A percentile compares a stretch with the other conserved stretches of the same genome.
phyloP scores from a whole-genome alignment of 106 monocot genomes.

The Agapanthus africanus region DNA sequence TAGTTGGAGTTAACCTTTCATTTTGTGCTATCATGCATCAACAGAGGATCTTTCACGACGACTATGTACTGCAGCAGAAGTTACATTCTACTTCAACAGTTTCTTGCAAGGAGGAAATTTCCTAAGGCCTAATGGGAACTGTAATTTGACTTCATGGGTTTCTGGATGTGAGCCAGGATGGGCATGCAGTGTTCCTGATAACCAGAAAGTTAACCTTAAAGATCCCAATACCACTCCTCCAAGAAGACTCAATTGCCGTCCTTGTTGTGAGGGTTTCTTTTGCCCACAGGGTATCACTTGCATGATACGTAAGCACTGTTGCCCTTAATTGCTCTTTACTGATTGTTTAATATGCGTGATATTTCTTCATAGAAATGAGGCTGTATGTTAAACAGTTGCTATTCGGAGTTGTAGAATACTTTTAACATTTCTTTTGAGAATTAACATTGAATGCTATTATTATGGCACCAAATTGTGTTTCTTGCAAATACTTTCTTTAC shows the following conservation, averaged over 20 bases:
- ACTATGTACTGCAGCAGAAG: conserved; percentile 38
- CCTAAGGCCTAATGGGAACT: conserved; percentile 47
- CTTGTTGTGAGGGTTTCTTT: conserved; percentile 71
- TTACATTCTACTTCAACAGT: conserved; percentile 40
- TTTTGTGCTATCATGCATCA: conserved; percentile 1
- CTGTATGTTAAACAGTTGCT: not conserved
- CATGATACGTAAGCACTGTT: conserved; percentile 74
- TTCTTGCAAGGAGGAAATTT: conserved; percentile 16
- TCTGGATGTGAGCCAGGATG: conserved; percentile 76
- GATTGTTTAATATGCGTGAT: too few species aligned
- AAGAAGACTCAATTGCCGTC: conserved; percentile 30
- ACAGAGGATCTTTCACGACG: conserved; percentile 35
- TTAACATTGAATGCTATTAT: not conserved
- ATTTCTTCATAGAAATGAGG: too few species aligned
- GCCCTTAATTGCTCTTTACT: too few species aligned
- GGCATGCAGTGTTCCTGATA: conserved; percentile 34
- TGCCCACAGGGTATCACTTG: conserved; percentile 70
- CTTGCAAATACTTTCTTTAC: not conserved
- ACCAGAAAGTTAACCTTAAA: conserved; percentile 12
- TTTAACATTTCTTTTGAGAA: not conserved
- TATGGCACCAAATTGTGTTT: not conserved
- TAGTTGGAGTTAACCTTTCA: not conserved
- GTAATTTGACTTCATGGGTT: conserved; percentile 52
- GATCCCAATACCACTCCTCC: conserved; percentile 14
- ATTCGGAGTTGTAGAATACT: not conserved